Percentiles rank a stretch among this genome's conserved stretches.
phyloP scores from a whole-genome alignment of 441 rosid species.

The Gossypium davidsonii region DNA sequence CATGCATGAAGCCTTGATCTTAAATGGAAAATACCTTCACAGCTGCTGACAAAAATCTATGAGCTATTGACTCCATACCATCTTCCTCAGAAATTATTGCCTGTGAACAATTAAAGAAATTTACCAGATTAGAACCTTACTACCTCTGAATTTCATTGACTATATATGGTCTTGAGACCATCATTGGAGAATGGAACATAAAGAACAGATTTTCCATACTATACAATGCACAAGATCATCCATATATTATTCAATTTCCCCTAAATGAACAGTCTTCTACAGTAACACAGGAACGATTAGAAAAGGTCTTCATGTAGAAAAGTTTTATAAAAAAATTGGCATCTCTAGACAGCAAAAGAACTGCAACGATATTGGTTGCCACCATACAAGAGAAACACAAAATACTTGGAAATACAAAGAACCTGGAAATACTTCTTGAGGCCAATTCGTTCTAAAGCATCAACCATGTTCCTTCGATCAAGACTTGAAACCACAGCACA shows the following conservation, averaged over 20 bases:
- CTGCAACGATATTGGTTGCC: not conserved
- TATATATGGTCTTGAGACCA: not conserved
- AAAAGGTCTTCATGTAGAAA: not conserved
- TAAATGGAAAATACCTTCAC: conserved; percentile 52
- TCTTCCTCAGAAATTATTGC: conserved; percentile 89
- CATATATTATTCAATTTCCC: not conserved
- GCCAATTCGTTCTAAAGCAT: conserved; percentile 60
- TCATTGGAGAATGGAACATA: not conserved
- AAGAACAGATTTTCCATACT: not conserved
- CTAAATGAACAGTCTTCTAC: not conserved
- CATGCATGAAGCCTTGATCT: not conserved
- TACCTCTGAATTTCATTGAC: not conserved
- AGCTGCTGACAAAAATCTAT: conserved; percentile 91
- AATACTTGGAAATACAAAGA: conserved; percentile 2
- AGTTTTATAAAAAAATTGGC: not conserved
- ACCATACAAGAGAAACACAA: not conserved
- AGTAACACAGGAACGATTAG: not conserved
- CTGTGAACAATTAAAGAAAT: conserved; percentile 24
- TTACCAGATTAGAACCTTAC: not conserved
- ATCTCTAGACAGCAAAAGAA: not conserved
- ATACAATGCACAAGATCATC: not conserved
- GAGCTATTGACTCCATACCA: conserved; percentile 95
- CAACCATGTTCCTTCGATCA: conserved; percentile 71
- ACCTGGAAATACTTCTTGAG: conserved; percentile 86
- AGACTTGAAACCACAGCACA: conserved; percentile 93